phyloP scores from a whole-genome alignment of 1,284 basidiomycete species.

The Xerocomus nothofagi region DNA sequence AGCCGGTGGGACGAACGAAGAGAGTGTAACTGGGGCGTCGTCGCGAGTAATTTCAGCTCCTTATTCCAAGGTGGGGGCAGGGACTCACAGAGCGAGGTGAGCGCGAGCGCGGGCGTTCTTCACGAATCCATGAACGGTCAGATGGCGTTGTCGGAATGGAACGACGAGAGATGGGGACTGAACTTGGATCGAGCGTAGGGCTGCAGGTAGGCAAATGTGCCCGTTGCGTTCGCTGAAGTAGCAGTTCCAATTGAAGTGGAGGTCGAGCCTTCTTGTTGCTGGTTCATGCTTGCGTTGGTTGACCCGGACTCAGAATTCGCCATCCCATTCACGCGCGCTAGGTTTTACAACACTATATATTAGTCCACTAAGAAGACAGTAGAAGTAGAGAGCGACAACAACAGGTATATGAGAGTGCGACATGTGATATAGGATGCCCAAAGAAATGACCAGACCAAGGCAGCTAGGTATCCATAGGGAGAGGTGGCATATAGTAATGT shows the following conservation, averaged over 20 bases:
- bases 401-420: slow-evolving; percentile 13
- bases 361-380: neutral
- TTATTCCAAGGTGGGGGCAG: neutral
- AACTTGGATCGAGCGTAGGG: slow-evolving; percentile 36
- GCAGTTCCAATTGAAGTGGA: neutral
- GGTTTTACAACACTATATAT: too few relatives aligned
- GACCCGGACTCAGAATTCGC: neutral
- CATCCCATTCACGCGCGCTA: too few relatives aligned
- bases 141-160: neutral
- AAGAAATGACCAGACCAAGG: neutral
- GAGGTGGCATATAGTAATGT: slow-evolving; percentile 11
- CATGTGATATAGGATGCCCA: neutral
- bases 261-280: neutral
- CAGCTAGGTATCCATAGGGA: slow-evolving; percentile 9
- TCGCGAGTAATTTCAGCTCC: neutral
- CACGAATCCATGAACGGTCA: slow-evolving; percentile 13
- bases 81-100: slow-evolving; percentile 35
- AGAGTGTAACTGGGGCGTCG: slow-evolving; percentile 37
- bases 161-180: slow-evolving; percentile 14
- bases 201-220: slow-evolving; percentile 27
- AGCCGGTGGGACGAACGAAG: slow-evolving; percentile 39
- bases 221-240: slow-evolving; percentile 21
- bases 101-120: slow-evolving; percentile 28
- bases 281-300: slow-evolving; percentile 6
- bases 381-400: slow-evolving; percentile 8